phyloP scores from a whole-genome alignment of 768 basidiomycete genomes.

The Russula vinacea region DNA sequence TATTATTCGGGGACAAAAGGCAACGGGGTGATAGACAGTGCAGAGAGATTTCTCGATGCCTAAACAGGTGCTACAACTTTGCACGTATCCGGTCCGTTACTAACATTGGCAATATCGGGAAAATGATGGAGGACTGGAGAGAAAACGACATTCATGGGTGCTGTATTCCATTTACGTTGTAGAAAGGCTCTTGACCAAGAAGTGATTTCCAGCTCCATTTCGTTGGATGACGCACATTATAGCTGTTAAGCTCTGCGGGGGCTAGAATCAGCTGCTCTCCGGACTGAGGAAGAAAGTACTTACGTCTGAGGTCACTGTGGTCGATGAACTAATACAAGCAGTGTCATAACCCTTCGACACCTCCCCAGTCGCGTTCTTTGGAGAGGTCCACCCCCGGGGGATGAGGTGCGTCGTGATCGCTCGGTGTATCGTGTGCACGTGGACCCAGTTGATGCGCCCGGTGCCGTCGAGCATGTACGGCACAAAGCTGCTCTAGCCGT shows the following conservation, averaged over 20 bases:
- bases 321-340: slow-evolving; percentile 68
- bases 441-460: slow-evolving; percentile 56
- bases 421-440: slow-evolving; percentile 55
- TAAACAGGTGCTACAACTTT: slow-evolving; percentile 31
- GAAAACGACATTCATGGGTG: not conserved
- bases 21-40: no score
- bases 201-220: slow-evolving; percentile 1
- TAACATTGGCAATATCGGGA: no score
- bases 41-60: no score
- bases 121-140: no score
- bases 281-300: slow-evolving; percentile 32
- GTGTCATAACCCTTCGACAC: slow-evolving; percentile 56
- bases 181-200: not conserved
- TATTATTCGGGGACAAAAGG: no score
- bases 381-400: slow-evolving; percentile 41
- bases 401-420: slow-evolving; percentile 53
- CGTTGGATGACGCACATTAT: slow-evolving; percentile 29
- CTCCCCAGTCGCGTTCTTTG: slow-evolving; percentile 52
- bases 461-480: slow-evolving; percentile 49
- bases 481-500: slow-evolving; percentile 52
- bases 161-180: not conserved
- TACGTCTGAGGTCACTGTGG: slow-evolving; percentile 62
- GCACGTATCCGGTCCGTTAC: no score
- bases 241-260: slow-evolving; percentile 50
- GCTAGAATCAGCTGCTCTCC: not conserved